phyloP scores from a whole-genome alignment of 176 grass and related monocot species.

The Pontederia paniculata region DNA sequence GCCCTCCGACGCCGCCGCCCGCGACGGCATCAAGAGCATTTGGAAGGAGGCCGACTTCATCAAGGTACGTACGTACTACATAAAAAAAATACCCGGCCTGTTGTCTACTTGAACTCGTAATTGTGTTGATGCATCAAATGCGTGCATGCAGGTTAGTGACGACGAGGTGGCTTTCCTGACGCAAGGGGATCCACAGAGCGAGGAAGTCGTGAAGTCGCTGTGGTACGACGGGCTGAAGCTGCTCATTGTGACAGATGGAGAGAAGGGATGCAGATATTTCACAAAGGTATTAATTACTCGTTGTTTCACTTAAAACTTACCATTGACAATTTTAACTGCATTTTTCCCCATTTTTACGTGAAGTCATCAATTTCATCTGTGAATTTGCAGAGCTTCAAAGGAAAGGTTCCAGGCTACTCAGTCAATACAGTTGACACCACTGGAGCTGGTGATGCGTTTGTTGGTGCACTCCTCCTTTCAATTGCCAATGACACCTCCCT shows the following conservation, averaged over 20 bases:
- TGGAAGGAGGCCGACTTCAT: constrained; percentile 96
- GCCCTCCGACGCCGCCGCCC: constrained; percentile 51
- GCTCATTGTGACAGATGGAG: constrained; percentile 81
- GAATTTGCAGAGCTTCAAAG: constrained; percentile 50
- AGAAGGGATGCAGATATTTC: constrained; percentile 87
- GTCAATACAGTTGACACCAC: constrained; percentile 80
- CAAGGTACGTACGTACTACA: constrained; percentile 32
- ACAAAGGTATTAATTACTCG: constrained; percentile 54
- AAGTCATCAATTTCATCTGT: no score
- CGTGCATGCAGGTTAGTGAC: constrained; percentile 40
- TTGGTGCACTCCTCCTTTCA: constrained; percentile 57
- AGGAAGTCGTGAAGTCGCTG: constrained; percentile 57
- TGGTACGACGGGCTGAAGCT: constrained; percentile 87
- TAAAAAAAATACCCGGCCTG: no score
- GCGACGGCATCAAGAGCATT: constrained; percentile 54
- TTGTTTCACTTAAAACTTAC: no score
- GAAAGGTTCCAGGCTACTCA: constrained; percentile 40
- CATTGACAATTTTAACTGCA: no score
- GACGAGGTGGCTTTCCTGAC: constrained; percentile 87
- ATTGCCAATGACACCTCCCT: constrained; percentile 61
- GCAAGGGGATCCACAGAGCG: constrained; percentile 39
- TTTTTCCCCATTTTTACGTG: no score
- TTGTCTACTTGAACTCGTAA: no score
- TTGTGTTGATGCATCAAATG: not conserved
- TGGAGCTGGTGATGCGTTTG: constrained; percentile 81